Evolutionary conservation across 2,329 filamentous ascomycete species (phyloP), one percentile per base, ranked within the genome.

Genomic region (Colletotrichum sublineola): DNA sequence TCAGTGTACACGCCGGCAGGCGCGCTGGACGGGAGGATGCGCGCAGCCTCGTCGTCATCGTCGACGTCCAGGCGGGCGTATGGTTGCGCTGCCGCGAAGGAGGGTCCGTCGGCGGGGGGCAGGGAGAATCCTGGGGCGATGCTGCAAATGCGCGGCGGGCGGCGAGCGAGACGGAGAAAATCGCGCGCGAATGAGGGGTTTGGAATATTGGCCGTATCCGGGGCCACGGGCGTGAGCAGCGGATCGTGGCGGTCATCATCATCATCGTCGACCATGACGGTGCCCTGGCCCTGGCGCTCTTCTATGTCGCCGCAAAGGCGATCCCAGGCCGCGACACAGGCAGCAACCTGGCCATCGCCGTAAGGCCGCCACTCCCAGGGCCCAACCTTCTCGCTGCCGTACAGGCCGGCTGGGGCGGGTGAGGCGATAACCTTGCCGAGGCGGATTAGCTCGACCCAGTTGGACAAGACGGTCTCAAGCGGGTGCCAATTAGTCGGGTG

Each of bases 301-400:
- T 79, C 77, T 62, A 80, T 79, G 42, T 76, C 63, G 40, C 75
- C 63, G 36, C 70, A 75, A 1, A 79, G 71, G 24, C 74, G 76
- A 63, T 80, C 75, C 73, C 74, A 80, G 8, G 75, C 76, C 44
- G 24, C 46, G 57, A 81, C 60, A 38, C 75, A 76, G 40, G 53
- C 36, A 60, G 55, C 64, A 56, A 80, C 75, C 66, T 81, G 78
- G 40, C 71, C 69, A 33, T 77, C 76, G 67, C 78, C 73, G 55
- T 82, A 81, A 6, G 79, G 74, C 56, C 67, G 75, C 78, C 77
- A 81, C 40, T 75, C 73, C 80, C 79, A 82, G 36, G 76, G 75
- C 55, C 79, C 78, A 48, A 73, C 72, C 75, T 75, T 77, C 33
- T 48, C 74, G 57, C 65, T 56, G 65, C 33, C 74, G 63, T 69